Conservation (phyloP, 1,284 basidiomycete species). For the Sanghuangporus sanghuang region DNA sequence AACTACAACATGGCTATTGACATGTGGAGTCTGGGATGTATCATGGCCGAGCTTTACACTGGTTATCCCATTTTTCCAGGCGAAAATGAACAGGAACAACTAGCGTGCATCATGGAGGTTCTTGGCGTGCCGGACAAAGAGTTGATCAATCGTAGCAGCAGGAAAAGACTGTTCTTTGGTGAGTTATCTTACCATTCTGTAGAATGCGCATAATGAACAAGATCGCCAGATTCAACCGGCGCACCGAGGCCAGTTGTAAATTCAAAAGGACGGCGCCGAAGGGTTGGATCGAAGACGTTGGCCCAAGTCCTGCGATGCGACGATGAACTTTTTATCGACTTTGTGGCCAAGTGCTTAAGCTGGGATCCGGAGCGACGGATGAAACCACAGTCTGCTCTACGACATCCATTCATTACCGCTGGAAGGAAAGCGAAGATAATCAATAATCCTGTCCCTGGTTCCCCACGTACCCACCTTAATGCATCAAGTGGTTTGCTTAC, state of each 20-base stretch:
- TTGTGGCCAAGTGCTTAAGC: conserved; percentile 91
- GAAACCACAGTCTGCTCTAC: conserved; percentile 89
- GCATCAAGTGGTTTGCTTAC: conserved; percentile 47
- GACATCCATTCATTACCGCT: conserved; percentile 84
- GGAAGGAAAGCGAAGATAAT: conserved; percentile 49
- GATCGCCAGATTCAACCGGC: conserved; percentile 79
- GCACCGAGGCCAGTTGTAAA: conserved; percentile 92
- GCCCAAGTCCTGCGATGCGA: conserved; percentile 85
- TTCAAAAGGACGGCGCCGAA: conserved; percentile 89
- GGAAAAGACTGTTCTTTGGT: conserved; percentile 97
- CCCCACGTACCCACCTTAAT: conserved; percentile 46
- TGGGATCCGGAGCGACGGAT: conserved; percentile 98
- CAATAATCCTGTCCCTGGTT: conserved; percentile 38
- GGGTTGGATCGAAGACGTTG: conserved; percentile 88
- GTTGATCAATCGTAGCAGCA: conserved; percentile 88
- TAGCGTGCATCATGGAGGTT: conserved; percentile 99
- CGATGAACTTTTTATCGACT: conserved; percentile 87
- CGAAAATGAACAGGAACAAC: conserved; percentile 98
- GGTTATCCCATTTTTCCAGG: conserved; percentile 99
- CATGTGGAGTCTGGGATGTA: conserved; percentile 98
- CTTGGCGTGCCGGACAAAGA: conserved; percentile 94
- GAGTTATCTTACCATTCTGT: conserved; percentile 24
- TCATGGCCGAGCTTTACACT: conserved; percentile 96
- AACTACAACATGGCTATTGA: conserved; percentile 95
- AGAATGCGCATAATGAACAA: conserved; percentile 4